phyloP scores from a whole-genome alignment of 208 protist species.

The Crithidia brevicula region DNA sequence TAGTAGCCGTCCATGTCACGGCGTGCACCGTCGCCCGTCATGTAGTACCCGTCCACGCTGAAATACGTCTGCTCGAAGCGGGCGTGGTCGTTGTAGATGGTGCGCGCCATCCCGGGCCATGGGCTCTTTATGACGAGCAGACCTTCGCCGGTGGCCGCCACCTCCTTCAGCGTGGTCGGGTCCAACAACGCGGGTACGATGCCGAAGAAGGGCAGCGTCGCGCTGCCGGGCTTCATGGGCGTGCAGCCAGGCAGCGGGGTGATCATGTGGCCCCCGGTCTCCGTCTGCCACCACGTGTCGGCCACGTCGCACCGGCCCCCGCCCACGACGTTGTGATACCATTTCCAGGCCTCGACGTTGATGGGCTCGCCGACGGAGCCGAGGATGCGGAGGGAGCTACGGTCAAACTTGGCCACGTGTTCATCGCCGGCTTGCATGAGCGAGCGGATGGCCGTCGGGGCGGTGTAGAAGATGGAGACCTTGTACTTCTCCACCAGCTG shows the following conservation, averaged over 20 bases:
- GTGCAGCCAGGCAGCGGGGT: constrained; percentile 95
- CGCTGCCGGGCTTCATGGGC: constrained; percentile 95
- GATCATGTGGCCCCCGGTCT: constrained; percentile 97
- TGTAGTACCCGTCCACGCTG: constrained; percentile 93
- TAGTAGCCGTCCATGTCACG: constrained; percentile 97
- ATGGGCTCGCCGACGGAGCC: constrained; percentile 98
- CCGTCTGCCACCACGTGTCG: constrained; percentile 99
- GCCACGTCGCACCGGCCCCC: constrained; percentile 90
- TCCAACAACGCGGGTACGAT: constrained; percentile 93
- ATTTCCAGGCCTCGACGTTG: constrained; percentile 95
- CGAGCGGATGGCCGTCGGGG: constrained; percentile 95
- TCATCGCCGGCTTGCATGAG: constrained; percentile 84
- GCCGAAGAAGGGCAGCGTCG: constrained; percentile 97
- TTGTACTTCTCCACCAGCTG: constrained; percentile 95
- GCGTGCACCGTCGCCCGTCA: constrained; percentile 96
- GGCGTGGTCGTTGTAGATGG: constrained; percentile 88
- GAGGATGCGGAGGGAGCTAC: constrained; percentile 90
- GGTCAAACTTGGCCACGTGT: constrained; percentile 71
- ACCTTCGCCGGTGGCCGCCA: constrained; percentile 73
- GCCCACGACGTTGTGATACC: constrained; percentile 94
- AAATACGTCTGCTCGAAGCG: constrained; percentile 95
- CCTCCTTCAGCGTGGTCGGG: constrained; percentile 42
- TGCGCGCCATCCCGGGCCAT: constrained; percentile 94
- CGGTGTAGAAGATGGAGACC: constrained; percentile 97
- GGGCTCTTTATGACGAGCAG: constrained; percentile 88